A percentile compares a stretch with the other conserved stretches of the same genome.
Evolutionary conservation across 345 rosid species (phyloP).

Genomic region (Sapria himalayana): DNA sequence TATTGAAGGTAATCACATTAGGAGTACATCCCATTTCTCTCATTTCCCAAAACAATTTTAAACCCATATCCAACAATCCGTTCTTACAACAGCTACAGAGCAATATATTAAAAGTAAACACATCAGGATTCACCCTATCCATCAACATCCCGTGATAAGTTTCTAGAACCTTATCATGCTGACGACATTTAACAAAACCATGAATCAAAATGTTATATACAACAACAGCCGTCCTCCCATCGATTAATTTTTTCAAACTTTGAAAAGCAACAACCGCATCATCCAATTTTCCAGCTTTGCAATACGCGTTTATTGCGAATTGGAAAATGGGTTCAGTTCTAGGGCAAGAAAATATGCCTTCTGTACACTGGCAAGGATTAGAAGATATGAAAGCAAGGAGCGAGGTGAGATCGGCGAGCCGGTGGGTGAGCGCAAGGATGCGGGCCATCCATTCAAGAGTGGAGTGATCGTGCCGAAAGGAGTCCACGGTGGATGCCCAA

Average conservation of each 20-base stretch:
- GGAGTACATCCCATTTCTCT: slow-evolving; percentile 47
- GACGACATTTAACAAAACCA: slow-evolving; percentile 40
- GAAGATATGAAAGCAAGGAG: slow-evolving; percentile 42
- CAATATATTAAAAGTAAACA: slow-evolving; percentile 46
- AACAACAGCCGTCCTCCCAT: slow-evolving; percentile 35
- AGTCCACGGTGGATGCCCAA: slow-evolving; percentile 58
- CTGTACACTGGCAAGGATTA: slow-evolving; percentile 62
- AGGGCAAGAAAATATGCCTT: slow-evolving; percentile 80
- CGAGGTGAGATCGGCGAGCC: slow-evolving; percentile 26
- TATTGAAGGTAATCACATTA: slow-evolving; percentile 66
- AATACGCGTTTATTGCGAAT: slow-evolving; percentile 28
- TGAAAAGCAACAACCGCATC: slow-evolving; percentile 37
- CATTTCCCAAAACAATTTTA: slow-evolving; percentile 66
- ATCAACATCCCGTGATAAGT: slow-evolving; percentile 40
- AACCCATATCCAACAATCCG: slow-evolving; percentile 26
- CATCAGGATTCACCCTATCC: slow-evolving; percentile 56
- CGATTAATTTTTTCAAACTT: slow-evolving; percentile 46
- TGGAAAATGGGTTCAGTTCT: slow-evolving; percentile 38
- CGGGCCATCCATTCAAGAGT: slow-evolving; percentile 63
- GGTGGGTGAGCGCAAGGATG: slow-evolving; percentile 44
- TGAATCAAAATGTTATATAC: slow-evolving; percentile 46
- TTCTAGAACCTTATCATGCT: slow-evolving; percentile 24
- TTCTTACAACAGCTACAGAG: slow-evolving; percentile 46
- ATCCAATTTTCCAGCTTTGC: slow-evolving; percentile 37
- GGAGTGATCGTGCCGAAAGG: slow-evolving; percentile 63